Base-by-base conservation (phyloP, 345 rosid species). In the Nasturtium officinale region DNA sequence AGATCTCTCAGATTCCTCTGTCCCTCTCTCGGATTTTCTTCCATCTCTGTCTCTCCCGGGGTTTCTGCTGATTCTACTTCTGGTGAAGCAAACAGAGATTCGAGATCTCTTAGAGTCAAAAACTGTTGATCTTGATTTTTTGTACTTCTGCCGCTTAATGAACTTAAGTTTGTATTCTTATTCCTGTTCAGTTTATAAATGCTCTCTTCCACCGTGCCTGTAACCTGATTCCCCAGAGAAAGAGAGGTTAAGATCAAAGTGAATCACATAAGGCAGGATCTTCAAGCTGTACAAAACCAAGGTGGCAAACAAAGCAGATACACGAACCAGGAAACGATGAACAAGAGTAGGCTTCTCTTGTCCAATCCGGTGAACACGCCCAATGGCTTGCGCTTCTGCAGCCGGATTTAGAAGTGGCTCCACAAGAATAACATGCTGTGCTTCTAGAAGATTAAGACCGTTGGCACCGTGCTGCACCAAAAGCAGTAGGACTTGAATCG, bases 351-450 rank as follows among this genome's bases (percentile, higher is more conserved):
- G 77, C 20, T 82, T 83, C 43, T 85, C 86, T 81, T 94, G 98
- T 38, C 98, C 98, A 47, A 94, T 88, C 50, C 97, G 87, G 75
- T 94, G 98, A 25, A 94, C 91, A 56, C 98, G 85, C 72, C 97
- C 85, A 65, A 94, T 89, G 61, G 98, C 97, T 82, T 94, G 98
- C 48, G 98, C 93, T 79, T 94, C 97, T 18, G 87, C 95, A 61
- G 98, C 98, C 5, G 98, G 98, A 82, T 91, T 91, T 65, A 94
- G 86, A 60, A 94, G 82, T 11, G 98, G 98, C 75, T 94, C 98
- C 42, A 94, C 96, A 35, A 94, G 88, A 75, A 94, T 80, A 65
- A 94, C 98, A 77, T 91, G 98, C 74, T 87, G 89, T 64, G 98
- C 97, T 81, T 94, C 98, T 68, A 94, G 81, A 55, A 94, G 97